A percentile compares a stretch with the other conserved stretches of the same genome.
Evolutionary conservation across 1,284 basidiomycete genomes (phyloP).

Genomic region (Cerioporus squamosus): DNA sequence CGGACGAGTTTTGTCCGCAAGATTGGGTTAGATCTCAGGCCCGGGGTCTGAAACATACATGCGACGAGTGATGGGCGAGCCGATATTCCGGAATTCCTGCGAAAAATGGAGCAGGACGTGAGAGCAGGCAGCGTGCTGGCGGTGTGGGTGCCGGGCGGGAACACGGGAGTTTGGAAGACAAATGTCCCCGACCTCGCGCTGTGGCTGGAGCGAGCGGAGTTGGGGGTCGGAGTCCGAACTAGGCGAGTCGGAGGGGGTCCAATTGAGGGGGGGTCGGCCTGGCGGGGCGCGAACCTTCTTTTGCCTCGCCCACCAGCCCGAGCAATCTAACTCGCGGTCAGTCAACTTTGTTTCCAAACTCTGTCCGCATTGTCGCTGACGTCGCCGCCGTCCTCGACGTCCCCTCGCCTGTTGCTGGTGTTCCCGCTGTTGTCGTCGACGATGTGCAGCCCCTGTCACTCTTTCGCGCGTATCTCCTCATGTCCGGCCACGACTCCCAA

Average conservation of each 20-base stretch:
- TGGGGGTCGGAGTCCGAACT: conserved; percentile 18
- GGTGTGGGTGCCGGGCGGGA: not conserved
- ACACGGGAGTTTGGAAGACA: not conserved
- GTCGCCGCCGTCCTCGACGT: conserved; percentile 20
- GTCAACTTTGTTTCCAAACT: conserved; percentile 36
- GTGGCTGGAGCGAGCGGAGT: conserved; percentile 18
- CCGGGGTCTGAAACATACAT: not conserved
- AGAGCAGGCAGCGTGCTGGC: not conserved
- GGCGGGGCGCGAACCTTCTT: conserved; percentile 37
- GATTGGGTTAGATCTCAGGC: conserved; percentile 6
- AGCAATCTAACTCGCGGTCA: conserved; percentile 35
- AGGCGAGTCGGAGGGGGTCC: conserved; percentile 16
- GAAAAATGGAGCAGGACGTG: not conserved
- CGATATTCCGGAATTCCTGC: not conserved
- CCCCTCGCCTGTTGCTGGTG: conserved; percentile 8
- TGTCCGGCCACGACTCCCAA: conserved; percentile 37
- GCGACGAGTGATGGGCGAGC: not conserved
- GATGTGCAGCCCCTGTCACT: conserved; percentile 22
- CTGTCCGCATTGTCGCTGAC: conserved; percentile 31
- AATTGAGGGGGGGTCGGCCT: conserved; percentile 30
- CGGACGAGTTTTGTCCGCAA: conserved; percentile 1
- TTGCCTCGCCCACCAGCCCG: conserved; percentile 32
- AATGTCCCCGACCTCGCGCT: not conserved
- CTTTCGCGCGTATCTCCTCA: conserved; percentile 23
- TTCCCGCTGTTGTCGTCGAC: conserved; percentile 10